Evolutionary conservation across 495 filamentous ascomycete species (phyloP), one percentile per base, ranked within the genome.

Genomic region (Lasiosphaeriaceae sp.): DNA sequence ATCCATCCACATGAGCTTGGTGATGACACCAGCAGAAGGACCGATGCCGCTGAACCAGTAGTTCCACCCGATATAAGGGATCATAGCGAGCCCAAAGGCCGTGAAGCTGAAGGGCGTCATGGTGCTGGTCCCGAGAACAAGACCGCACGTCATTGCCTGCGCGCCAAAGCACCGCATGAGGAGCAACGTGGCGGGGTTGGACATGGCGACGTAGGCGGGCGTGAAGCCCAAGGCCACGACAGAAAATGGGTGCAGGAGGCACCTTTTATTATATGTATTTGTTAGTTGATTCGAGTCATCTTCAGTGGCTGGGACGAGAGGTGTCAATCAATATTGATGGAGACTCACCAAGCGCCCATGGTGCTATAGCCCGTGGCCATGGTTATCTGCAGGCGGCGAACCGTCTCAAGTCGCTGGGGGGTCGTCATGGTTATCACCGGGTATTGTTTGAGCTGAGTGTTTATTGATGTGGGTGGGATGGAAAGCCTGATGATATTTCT

Each of bases 61-160:
- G 39, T 69, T 65, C 47, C 55, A 66, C 1, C 52, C 61, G 5
- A 67, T n/a, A 51, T 66, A 69, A 17, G 66, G 66, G 1, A 66
- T 46, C 66, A 69, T 66, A 16, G 66, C 64, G 20, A 66, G 17
- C 2, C 58, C 66, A 46, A 69, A 69, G 16, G 54, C 56, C 8
- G 50, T 55, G 50, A 69, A 69, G 54, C 58, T 61, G 45, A 47
- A 50, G 16, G 54, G 20, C 9, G 58, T 62, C 61, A 69, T 62
- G 35, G 45, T 44, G 7, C 60, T 57, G 8, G 66, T 62, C 11
- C 62, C 63, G 16, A 68, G 54, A 14, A 68, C 43, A 14, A 66
- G 39, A 0, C 63, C 66, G 49, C 55, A 62, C 3, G 61, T 68
- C 66, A 68, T 66, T n/a, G 66, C 66, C 49, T 69, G 66, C 19